Base-by-base conservation (phyloP, 2,329 filamentous ascomycete genomes). In the Fusarium sp. region DNA sequence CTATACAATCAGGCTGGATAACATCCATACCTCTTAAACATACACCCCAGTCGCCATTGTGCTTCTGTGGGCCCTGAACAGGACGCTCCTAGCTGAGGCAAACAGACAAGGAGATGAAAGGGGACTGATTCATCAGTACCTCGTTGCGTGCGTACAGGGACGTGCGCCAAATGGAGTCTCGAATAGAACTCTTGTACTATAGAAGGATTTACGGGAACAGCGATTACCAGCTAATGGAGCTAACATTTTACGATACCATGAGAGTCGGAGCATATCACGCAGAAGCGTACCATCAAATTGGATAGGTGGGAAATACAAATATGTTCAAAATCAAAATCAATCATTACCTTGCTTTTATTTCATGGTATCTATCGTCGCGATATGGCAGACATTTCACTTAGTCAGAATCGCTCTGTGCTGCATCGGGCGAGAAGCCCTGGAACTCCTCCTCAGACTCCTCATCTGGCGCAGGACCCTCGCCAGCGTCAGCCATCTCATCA, bases 391-490 rank as follows among this genome's bases (percentile, higher is more conserved):
- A 20, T 71, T 67, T 51, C 49, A 64, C 68, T 59, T 76, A 81
- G 53, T 83, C 79, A 38, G 79, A 85, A 38, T 85, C 84, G 62
- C 81, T 83, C 46, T 82, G 82, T 17, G 76, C 79, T 36, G 73
- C 44, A 9, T 74, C 77, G 59, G 83, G 82, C 12, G 89, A 88
- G 74, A 91, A 91, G 4, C 89, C 89, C 62, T 88, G 82, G 77
- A 90, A 91, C 74, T 88, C 88, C 63, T 89, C 87, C 67, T 89
- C 89, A 16, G 85, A 85, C 29, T 87, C 85, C 27, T 87, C 85
- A 14, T 85, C 44, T 81, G 65, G 10, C 35, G 78, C 82, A 10
- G 79, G 80, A 2, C 79, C 81, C 4, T 80, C 81, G 2, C 79
- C 81, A 61, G 74, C 83, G 1, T 82, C 84, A 0, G 83, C 81